A percentile compares a stretch with the other conserved stretches of the same genome.
Conservation (phyloP, 1,284 basidiomycete species). For the Coniferiporia sulphurascens region DNA sequence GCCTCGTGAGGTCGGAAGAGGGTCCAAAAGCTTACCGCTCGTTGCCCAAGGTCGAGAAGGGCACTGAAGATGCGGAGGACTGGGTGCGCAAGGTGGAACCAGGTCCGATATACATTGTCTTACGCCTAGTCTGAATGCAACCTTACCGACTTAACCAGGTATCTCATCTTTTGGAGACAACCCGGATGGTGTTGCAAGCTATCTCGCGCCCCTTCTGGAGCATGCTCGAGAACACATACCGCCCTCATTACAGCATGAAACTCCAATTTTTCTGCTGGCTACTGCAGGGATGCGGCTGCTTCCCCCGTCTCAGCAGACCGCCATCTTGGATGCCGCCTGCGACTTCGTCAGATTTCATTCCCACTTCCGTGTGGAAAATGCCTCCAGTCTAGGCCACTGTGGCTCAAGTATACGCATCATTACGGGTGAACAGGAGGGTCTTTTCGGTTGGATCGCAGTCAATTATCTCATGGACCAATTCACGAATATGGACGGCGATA, state of each 20-base stretch:
- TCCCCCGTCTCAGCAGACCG: constrained; percentile 60
- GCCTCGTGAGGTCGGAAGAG: constrained; percentile 42
- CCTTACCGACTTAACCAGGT: constrained; percentile 43
- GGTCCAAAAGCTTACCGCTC: constrained; percentile 41
- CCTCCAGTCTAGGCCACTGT: constrained; percentile 70
- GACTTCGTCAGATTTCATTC: constrained; percentile 69
- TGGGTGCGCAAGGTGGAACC: constrained; percentile 95
- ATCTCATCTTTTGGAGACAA: constrained; percentile 79
- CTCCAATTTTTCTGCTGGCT: constrained; percentile 91
- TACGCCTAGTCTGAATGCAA: neutral
- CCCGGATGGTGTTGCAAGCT: constrained; percentile 64
- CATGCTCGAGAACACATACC: constrained; percentile 86
- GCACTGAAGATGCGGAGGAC: constrained; percentile 70
- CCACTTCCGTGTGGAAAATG: constrained; percentile 66
- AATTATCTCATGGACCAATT: constrained; percentile 99
- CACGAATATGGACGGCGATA: constrained; percentile 49
- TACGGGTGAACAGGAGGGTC: constrained; percentile 95
- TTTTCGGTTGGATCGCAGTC: constrained; percentile 98
- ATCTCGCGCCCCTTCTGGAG: constrained; percentile 79
- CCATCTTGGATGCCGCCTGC: constrained; percentile 76
- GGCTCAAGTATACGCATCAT: constrained; percentile 91
- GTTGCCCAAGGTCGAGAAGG: constrained; percentile 89
- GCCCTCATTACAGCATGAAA: constrained; percentile 74
- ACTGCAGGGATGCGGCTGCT: constrained; percentile 97
- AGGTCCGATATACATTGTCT: constrained; percentile 50